phyloP scores from a whole-genome alignment of 2,329 filamentous ascomycete species.

The Hypomyces rosellus region DNA sequence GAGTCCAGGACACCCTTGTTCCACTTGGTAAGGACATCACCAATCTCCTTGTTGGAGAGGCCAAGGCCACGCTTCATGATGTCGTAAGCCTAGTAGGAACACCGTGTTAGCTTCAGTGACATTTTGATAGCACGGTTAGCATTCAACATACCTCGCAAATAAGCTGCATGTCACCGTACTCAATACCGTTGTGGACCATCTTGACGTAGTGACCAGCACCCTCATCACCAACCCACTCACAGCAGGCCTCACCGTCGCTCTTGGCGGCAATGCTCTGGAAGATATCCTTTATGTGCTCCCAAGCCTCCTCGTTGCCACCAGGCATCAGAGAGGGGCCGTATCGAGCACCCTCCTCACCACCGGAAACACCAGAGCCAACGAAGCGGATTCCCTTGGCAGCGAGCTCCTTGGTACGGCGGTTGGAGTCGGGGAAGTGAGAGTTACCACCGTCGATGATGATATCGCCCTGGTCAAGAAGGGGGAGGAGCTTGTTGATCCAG shows the following conservation, averaged over 20 bases:
- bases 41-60: slow-evolving; percentile 86
- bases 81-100: slow-evolving; percentile 73
- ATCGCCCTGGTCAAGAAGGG: slow-evolving; percentile 75
- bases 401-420: slow-evolving; percentile 92
- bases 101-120: neutral
- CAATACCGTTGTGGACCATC: slow-evolving; percentile 99
- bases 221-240: slow-evolving; percentile 99
- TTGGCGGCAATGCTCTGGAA: slow-evolving; percentile 98
- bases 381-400: slow-evolving; percentile 83
- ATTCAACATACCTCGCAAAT: slow-evolving; percentile 78
- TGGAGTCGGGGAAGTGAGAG: slow-evolving; percentile 98
- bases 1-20: slow-evolving; percentile 98
- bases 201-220: slow-evolving; percentile 99
- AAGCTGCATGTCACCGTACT: slow-evolving; percentile 99
- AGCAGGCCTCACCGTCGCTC: slow-evolving; percentile 95
- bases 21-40: slow-evolving; percentile 90
- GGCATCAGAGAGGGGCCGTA: slow-evolving; percentile 98
- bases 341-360: slow-evolving; percentile 97
- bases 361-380: slow-evolving; percentile 94
- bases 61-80: slow-evolving; percentile 98
- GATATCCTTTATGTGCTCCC: slow-evolving; percentile 97
- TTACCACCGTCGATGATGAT: slow-evolving; percentile 99
- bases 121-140: neutral
- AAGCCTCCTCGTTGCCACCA: slow-evolving; percentile 95
- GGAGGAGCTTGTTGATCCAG: slow-evolving; percentile 94